phyloP scores from a whole-genome alignment of 2,329 filamentous ascomycete genomes.

The Aspergillus terreus region DNA sequence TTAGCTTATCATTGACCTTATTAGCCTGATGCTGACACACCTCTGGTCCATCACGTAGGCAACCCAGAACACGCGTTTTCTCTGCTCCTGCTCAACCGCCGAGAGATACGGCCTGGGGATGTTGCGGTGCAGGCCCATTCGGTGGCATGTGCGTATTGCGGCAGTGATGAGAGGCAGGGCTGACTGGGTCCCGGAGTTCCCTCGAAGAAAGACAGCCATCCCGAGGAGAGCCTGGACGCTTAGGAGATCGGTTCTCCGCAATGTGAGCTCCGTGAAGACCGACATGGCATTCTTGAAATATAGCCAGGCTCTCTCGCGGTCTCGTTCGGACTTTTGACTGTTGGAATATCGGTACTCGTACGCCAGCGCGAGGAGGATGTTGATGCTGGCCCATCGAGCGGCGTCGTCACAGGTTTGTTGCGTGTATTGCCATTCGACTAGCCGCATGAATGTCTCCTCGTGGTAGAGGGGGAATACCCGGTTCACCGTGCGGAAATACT shows the following conservation, averaged over 20 bases:
- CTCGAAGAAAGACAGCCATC: slow-evolving; percentile 89
- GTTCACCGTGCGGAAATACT: slow-evolving; percentile 96
- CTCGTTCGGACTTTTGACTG: slow-evolving; percentile 78
- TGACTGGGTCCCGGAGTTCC: slow-evolving; percentile 89
- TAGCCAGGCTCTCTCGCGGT: slow-evolving; percentile 86
- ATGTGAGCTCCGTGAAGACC: slow-evolving; percentile 81
- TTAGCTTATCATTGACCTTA: not conserved
- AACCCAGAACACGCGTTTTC: slow-evolving; percentile 71
- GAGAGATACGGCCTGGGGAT: slow-evolving; percentile 86
- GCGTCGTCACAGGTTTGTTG: slow-evolving; percentile 86
- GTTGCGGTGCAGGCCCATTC: slow-evolving; percentile 87
- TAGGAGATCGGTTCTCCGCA: slow-evolving; percentile 88
- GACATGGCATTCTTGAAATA: slow-evolving; percentile 95
- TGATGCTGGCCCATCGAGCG: slow-evolving; percentile 95
- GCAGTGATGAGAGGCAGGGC: slow-evolving; percentile 83
- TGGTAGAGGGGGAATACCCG: slow-evolving; percentile 96
- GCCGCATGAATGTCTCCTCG: slow-evolving; percentile 91
- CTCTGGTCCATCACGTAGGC: slow-evolving; percentile 69
- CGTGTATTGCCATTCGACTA: slow-evolving; percentile 91
- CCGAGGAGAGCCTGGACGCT: slow-evolving; percentile 89
- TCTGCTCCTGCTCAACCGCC: slow-evolving; percentile 83
- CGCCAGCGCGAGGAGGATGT: slow-evolving; percentile 82
- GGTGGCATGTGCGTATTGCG: slow-evolving; percentile 82
- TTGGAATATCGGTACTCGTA: slow-evolving; percentile 88
- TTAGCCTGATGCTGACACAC: slow-evolving; percentile 26